A percentile compares a stretch with the other conserved stretches of the same genome.
Evolutionary conservation across 2,329 filamentous ascomycete genomes (phyloP).

Genomic region (Cryphonectria japonica): DNA sequence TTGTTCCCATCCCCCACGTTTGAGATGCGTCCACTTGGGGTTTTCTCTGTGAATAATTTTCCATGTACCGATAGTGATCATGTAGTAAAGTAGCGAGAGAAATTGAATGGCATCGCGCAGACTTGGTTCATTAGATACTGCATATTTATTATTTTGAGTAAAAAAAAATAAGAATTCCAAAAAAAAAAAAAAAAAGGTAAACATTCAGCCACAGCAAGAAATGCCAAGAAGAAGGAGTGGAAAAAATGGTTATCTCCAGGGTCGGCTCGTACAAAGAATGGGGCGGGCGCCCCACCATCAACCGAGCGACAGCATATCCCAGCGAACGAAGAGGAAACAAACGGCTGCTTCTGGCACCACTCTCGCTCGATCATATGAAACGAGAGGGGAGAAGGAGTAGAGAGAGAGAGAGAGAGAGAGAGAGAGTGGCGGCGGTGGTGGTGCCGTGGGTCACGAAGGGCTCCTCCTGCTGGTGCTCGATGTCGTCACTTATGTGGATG

Average conservation of each 20-base stretch:
- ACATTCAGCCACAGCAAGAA: not conserved
- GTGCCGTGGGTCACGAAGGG: not conserved
- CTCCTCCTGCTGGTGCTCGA: not conserved
- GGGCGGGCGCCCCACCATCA: no score
- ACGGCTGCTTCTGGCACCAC: no score
- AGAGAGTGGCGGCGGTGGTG: not conserved
- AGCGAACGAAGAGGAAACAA: no score
- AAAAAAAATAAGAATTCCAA: no score
- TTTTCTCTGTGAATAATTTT: not conserved
- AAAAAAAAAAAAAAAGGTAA: no score
- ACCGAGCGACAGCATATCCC: no score
- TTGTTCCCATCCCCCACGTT: not conserved
- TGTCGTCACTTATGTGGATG: constrained; percentile 1
- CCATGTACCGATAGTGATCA: no score
- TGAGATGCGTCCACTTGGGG: not conserved
- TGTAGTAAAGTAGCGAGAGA: no score
- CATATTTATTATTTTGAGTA: not conserved
- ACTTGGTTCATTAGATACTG: not conserved
- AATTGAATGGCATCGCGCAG: not conserved
- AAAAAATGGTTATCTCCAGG: not conserved
- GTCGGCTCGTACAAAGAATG: not conserved
- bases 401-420: no score
- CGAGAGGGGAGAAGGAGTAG: not conserved
- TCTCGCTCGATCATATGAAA: not conserved
- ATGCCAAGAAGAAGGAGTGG: not conserved